These are phyloP conservation scores for Porcisia deanei DNA, from an alignment of 208 protist genomes.

Conservation along the genomic window DNA sequence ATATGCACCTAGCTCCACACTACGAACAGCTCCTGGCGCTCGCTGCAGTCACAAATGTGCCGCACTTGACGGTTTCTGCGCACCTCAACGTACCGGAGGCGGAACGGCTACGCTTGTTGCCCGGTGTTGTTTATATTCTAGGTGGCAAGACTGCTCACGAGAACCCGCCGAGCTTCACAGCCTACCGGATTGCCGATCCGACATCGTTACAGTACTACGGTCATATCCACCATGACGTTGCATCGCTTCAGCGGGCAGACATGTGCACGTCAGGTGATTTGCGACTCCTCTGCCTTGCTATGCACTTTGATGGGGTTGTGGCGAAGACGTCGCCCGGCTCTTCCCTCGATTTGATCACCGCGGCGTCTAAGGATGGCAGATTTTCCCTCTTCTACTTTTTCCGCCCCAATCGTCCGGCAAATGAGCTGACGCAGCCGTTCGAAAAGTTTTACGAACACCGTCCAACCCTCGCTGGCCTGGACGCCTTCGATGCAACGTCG, in stretches of 20 bases:
- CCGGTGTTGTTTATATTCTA: constrained; percentile 72
- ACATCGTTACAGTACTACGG: constrained; percentile 86
- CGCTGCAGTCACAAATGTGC: constrained; percentile 54
- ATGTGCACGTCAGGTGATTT: constrained; percentile 76
- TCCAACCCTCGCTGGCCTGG: constrained; percentile 32
- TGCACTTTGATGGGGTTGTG: constrained; percentile 49
- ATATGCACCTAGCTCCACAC: constrained; percentile 81
- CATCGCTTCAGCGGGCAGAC: constrained; percentile 42
- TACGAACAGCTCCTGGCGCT: constrained; percentile 82
- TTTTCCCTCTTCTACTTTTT: constrained; percentile 86
- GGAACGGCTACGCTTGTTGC: constrained; percentile 70
- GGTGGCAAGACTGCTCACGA: constrained; percentile 15
- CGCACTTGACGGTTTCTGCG: constrained; percentile 38
- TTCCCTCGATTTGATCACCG: constrained; percentile 29
- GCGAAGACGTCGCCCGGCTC: constrained; percentile 36
- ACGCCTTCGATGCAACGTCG: constrained; percentile 9
- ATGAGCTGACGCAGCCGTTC: constrained; percentile 77
- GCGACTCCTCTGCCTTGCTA: constrained; percentile 72
- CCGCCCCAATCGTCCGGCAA: constrained; percentile 75
- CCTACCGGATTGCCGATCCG: constrained; percentile 56
- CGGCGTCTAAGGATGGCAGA: constrained; percentile 9
- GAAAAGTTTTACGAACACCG: constrained; percentile 78
- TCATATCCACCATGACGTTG: constrained; percentile 45
- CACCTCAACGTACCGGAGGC: constrained; percentile 48
- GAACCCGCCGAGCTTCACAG: constrained; percentile 49